Evolutionary conservation across 495 filamentous ascomycete species (phyloP).

Genomic region (Immersiella caudata): DNA sequence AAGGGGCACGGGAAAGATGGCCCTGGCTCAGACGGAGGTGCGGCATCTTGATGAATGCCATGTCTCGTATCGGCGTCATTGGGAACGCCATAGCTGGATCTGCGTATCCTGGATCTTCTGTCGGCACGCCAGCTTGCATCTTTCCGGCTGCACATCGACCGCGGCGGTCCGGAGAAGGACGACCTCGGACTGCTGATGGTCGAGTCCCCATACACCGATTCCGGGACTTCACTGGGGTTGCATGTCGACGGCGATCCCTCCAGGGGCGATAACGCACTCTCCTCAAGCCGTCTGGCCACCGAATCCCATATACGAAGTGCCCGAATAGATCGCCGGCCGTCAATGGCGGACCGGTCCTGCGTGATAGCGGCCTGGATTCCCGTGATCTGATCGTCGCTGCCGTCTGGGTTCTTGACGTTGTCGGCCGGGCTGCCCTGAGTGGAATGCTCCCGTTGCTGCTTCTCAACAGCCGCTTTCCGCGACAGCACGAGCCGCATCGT

Average conservation of each 20-base stretch:
- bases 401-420: neutral
- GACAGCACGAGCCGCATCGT: neutral
- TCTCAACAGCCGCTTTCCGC: neutral
- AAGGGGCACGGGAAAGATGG: slow-evolving; percentile 37
- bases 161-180: neutral
- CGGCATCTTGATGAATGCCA: neutral
- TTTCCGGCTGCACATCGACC: neutral
- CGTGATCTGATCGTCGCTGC: neutral
- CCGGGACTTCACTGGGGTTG: neutral
- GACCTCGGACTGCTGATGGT: neutral
- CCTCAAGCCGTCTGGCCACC: neutral
- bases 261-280: neutral
- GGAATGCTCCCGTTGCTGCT: neutral
- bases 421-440: neutral
- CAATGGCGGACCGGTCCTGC: neutral
- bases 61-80: neutral
- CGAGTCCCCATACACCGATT: neutral
- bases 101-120: neutral
- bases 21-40: neutral
- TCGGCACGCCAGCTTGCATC: neutral
- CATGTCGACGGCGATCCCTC: neutral
- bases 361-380: neutral
- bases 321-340: neutral
- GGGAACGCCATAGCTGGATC: neutral
- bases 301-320: neutral